These are phyloP conservation scores for Cucumis melo DNA, from an alignment of 306 rosid genomes.

Conservation along the genomic window DNA sequence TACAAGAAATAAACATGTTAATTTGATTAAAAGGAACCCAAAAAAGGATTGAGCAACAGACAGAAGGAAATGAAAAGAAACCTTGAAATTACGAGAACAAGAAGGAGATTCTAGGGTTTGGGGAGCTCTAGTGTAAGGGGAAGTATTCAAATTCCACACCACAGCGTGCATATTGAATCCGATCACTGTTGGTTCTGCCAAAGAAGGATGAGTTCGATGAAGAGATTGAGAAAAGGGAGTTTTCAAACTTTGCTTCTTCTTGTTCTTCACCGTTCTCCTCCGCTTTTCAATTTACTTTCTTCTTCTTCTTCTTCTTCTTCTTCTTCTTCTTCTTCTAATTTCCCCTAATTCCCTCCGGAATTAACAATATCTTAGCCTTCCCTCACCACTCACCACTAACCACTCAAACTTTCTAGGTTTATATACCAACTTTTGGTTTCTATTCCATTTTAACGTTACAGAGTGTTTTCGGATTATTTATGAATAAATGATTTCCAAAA, in stretches of 20 bases:
- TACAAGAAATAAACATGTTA: conserved; percentile 12
- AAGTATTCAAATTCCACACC: conserved; percentile 45
- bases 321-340: too few relatives aligned
- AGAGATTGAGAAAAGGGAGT: neutral
- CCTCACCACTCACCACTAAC: too few relatives aligned
- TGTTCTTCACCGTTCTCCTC: neutral
- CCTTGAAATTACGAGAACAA: conserved; percentile 32
- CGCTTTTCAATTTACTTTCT: too few relatives aligned
- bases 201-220: neutral
- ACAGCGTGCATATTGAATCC: conserved; percentile 33
- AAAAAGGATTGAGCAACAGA: neutral
- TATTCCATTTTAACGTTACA: too few relatives aligned
- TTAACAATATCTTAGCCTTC: too few relatives aligned
- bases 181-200: neutral
- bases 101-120: conserved; percentile 22
- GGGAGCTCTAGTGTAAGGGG: conserved; percentile 20
- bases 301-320: neutral
- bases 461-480: too few relatives aligned
- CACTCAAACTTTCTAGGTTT: too few relatives aligned
- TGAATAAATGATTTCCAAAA: too few relatives aligned
- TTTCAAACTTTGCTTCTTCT: neutral
- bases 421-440: too few relatives aligned
- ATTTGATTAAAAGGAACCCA: neutral
- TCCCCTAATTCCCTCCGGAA: too few relatives aligned
- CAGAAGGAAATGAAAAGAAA: neutral